Conservation (phyloP, 2,329 filamentous ascomycete species). For the Clonostachys rosea region DNA sequence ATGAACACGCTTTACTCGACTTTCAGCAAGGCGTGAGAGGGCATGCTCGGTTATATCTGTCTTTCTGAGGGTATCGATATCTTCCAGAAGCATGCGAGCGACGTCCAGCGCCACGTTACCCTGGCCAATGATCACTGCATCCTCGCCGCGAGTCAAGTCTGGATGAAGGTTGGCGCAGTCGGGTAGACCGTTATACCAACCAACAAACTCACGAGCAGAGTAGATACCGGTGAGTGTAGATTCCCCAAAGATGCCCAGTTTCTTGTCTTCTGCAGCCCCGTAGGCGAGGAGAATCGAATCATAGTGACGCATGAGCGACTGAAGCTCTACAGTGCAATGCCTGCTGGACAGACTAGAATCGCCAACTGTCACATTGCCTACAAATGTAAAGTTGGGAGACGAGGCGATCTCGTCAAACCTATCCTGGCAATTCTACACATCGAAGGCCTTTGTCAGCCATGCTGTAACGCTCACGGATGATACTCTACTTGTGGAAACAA, state of each 20-base stretch:
- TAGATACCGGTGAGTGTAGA: slow-evolving; percentile 67
- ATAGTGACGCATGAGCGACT: slow-evolving; percentile 73
- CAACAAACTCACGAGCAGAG: slow-evolving; percentile 89
- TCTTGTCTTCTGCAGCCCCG: slow-evolving; percentile 79
- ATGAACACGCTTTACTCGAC: slow-evolving; percentile 72
- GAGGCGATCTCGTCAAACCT: slow-evolving; percentile 86
- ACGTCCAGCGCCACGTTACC: slow-evolving; percentile 96
- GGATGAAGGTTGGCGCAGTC: slow-evolving; percentile 72
- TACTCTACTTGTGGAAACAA: no score
- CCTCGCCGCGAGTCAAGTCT: slow-evolving; percentile 68
- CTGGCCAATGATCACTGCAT: slow-evolving; percentile 86
- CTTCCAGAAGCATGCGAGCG: slow-evolving; percentile 77
- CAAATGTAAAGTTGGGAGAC: slow-evolving; percentile 79
- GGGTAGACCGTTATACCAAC: slow-evolving; percentile 96
- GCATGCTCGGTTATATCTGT: slow-evolving; percentile 91
- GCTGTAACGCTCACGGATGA: no score
- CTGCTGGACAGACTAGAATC: slow-evolving; percentile 24
- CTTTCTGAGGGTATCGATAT: slow-evolving; percentile 66
- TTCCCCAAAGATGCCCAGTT: slow-evolving; percentile 77
- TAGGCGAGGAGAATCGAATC: slow-evolving; percentile 92
- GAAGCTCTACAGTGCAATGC: slow-evolving; percentile 56
- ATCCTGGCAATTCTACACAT: slow-evolving; percentile 79
- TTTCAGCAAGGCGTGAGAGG: slow-evolving; percentile 66
- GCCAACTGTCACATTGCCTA: slow-evolving; percentile 67
- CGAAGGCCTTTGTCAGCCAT: slow-evolving; percentile 1